phyloP scores from a whole-genome alignment of 306 rosid genomes.

The Malus sieversii region DNA sequence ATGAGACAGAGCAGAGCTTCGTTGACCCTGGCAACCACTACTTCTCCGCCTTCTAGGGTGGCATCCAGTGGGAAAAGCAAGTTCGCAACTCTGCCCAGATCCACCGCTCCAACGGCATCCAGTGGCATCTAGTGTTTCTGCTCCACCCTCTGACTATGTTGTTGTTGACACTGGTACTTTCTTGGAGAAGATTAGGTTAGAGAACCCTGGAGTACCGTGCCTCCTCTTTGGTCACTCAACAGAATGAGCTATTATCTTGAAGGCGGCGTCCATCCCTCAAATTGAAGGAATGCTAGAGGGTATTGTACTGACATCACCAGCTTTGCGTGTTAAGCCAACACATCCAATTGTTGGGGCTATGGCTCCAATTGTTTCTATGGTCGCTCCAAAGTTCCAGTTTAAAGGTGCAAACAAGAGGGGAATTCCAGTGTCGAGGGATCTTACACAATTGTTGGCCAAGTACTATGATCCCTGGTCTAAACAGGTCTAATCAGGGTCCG shows the following conservation, averaged over 20 bases:
- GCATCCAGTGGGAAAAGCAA: no score
- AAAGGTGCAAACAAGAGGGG: constrained; percentile 99
- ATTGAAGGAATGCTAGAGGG: constrained; percentile 73
- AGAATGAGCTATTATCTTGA: constrained; percentile 94
- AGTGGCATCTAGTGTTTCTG: no score
- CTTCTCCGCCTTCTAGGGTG: no score
- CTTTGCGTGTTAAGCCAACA: constrained; percentile 88
- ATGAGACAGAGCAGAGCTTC: no score
- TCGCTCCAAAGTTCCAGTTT: constrained; percentile 79
- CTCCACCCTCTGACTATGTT: no score
- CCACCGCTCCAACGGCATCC: no score
- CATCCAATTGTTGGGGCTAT: constrained; percentile 91
- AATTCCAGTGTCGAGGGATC: constrained; percentile 95
- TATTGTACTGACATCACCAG: constrained; percentile 88
- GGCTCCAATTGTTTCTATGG: constrained; percentile 81
- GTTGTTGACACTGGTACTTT: constrained; percentile 35
- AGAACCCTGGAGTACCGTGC: constrained; percentile 90
- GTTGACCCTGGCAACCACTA: no score
- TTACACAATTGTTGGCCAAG: constrained; percentile 81
- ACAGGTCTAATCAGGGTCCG: constrained; percentile 87
- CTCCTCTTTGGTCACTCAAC: constrained; percentile 98
- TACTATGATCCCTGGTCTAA: constrained; percentile 89
- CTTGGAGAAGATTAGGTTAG: constrained; percentile 71
- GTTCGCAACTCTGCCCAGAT: no score
- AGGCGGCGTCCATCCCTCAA: constrained; percentile 56